Evolutionary conservation across 2,329 filamentous ascomycete species (phyloP), one percentile per base, ranked within the genome.

Genomic region (Cadophora luteo-olivacea): DNA sequence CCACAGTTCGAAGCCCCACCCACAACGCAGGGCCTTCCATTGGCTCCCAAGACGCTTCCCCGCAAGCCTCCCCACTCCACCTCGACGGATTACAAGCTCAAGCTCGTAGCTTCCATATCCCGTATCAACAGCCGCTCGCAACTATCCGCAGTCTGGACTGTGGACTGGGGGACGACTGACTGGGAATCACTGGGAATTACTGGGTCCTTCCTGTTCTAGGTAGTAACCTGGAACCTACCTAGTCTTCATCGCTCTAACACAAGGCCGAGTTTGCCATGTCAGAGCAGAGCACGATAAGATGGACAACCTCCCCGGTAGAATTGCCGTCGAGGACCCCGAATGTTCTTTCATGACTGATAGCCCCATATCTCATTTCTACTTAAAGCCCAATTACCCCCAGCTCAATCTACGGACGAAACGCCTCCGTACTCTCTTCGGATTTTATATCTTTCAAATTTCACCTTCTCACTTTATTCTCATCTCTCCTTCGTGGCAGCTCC

Each of bases 321-420:
- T 63, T 74, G 72, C 73, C 73, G 72, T 73, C 61, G 16, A 62
- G 36, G 54, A 66, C 49, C 41, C 68, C 69, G 71, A 72, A 66
- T 32, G 41, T 66, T 64, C 52, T 45, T 70, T 55, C 68, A 61
- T 65, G 29, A 69, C 32, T 16, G 16, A 38, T 38, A 2, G 33
- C 55, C 55, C 54, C 55, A 58, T 41, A 58, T 58, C 33, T 45
- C 14, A 25, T 33, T 14, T 58, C 63, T 45, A 57, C 63, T 61
- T 61, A 61, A 45, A 48, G 36, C 25, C 38, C 24, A 32, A 12
- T 5, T 49, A 12, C 24, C 11, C 60, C 60, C 60, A 12, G 32
- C 16, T 14, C 25, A n/a, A 25, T 38, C n/a, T 32, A 38, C 54
- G 7, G 25, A 32, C 58, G 51, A 52, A 58, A 60, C 24, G 24